Base-by-base conservation (phyloP, 768 basidiomycete genomes). In the Amanita thiersii region DNA sequence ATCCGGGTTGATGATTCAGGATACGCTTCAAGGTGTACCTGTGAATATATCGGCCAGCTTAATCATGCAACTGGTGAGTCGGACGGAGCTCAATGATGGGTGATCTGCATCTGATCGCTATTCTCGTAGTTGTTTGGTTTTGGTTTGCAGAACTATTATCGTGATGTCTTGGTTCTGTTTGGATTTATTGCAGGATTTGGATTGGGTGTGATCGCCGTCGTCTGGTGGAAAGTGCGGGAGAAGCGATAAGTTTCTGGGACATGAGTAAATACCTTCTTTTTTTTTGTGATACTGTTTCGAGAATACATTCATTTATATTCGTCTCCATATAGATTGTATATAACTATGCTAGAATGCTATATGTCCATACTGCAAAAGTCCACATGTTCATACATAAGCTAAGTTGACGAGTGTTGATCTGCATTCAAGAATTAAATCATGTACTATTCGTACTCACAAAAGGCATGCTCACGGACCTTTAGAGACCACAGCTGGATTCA, bases 91-190 rank as follows among this genome's bases (percentile, higher is more conserved):
- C 26, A 10, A 4, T 38, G n/a, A 7, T 29, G 5, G 19, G n/a
- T 45, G 31, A 1, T 24, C 5, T 28, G 24, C 15, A 19, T 29
- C 31, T 35, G 23, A 39, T 55, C 21, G 37, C 35, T 14, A 18
- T 28, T 36, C 30, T 37, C 26, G 45, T 24, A 87, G 76, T 70
- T 96, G 15, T 98, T 96, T 55, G 93, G 92, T 1, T 97, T 97
- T 53, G 76, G 77, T 12, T 51, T 66, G 37, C 75, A 77, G 48
- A 81, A 85, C 49, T 97, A 93, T 56, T 96, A 94, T 56, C 70
- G 91, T 39, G 87, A 94, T 53, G 86, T 96, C 4, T 66, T 96
- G 19, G 81, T 94, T 32, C 55, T 89, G 39, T 90, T 92, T 50
- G 92, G 75, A 0, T 96, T 82, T 56, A 85, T 92, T 42, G 81